Evolutionary conservation across 164 flowering plant species (phyloP).

Genomic region (Magnolia changhungtana): DNA sequence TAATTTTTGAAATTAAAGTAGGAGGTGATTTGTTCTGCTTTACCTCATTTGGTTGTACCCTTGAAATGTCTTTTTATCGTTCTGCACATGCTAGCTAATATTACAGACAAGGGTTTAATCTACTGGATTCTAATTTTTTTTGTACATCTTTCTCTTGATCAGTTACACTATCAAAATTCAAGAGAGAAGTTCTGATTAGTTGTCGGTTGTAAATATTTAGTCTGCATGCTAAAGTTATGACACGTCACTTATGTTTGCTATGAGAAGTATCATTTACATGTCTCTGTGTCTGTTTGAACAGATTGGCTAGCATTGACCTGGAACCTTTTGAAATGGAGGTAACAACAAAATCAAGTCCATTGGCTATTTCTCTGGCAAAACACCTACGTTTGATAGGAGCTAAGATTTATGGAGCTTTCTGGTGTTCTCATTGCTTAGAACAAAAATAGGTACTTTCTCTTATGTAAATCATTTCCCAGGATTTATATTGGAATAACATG

Average conservation of each 20-base stretch:
- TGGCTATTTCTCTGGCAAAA: conserved; percentile 73
- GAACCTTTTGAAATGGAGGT: conserved; percentile 59
- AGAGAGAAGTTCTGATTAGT: background rate
- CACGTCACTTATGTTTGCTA: background rate
- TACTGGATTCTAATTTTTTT: background rate
- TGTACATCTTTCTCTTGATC: background rate
- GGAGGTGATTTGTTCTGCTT: background rate
- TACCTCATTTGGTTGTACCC: background rate
- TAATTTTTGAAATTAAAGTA: background rate
- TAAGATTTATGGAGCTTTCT: conserved; percentile 97
- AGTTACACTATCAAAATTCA: background rate
- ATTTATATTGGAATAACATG: background rate
- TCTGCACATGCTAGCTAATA: background rate
- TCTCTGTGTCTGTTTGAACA: conserved; percentile 20
- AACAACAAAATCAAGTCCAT: conserved; percentile 62
- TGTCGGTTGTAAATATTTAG: background rate
- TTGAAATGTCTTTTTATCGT: background rate
- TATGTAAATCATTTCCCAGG: too few relatives aligned
- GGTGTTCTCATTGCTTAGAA: conserved; percentile 96
- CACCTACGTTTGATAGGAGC: conserved; percentile 84
- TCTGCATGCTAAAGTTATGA: background rate
- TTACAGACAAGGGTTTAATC: background rate
- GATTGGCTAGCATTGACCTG: conserved; percentile 47
- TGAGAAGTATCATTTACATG: background rate
- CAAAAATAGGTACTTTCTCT: conserved; percentile 72